Evolutionary conservation across 129 eudicot genomes (phyloP), one percentile per base, ranked within the genome.

Genomic region (Erigeron canadensis): DNA sequence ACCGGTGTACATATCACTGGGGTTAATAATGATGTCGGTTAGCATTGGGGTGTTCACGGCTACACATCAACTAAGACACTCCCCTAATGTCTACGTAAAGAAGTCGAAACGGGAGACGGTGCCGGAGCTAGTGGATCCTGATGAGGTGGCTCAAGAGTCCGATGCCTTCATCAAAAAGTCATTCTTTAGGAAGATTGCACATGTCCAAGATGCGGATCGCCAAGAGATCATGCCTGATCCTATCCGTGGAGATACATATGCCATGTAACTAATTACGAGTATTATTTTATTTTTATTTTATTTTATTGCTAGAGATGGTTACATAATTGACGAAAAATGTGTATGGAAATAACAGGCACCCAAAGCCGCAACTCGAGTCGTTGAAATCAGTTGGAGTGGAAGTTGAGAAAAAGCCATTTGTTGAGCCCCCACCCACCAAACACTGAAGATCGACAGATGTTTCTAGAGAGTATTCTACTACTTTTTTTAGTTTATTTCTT

Each of bases 101-200:
- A 94, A 94, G 56, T 84, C 95, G 18, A 80, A 80, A 71, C 71
- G 96, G 22, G 96, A 89, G 61, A 82, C 86, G 0, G 5, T 94
- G 11, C 90, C 95, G 44, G 98, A 89, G 87, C 88, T 94, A 63
- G 96, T 70, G 76, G 98, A 89, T 45, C 98, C 96, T 13, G 96
- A 94, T 47, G 76, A 43, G 3, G 87, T 75, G 50, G 83, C 82
- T 34, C 83, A 83, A 18, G 73, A 84, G 38, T 78, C 90, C 0
- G 77, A 93, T 1, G 75, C 78, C 39, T 87, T 87, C 58, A 75
- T 89, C 3, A 89, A 86, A 59, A 81, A 86, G 46, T 94, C 98
- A 0, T 78, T 89, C 57, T 94, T 89, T 72, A 63, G 98, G 69
- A 94, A 87, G 75, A 80, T 94, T 22, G 96, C 96, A 19, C 95